Conservation (phyloP, 129 eudicot species). For the Rutidosis leptorrhynchoides region DNA sequence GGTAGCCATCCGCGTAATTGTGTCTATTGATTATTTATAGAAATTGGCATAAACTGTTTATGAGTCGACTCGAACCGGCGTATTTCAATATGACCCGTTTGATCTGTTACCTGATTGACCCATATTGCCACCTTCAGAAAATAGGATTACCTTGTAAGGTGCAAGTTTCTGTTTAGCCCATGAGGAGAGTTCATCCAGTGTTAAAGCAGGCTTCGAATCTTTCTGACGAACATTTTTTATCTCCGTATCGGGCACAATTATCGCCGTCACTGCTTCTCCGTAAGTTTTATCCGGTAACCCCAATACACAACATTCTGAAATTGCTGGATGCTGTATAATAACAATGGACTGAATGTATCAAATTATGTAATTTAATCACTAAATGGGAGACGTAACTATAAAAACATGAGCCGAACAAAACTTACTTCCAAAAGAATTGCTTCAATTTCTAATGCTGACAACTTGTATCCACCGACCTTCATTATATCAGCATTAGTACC, state of each 20-base stretch:
- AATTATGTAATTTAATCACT: not conserved
- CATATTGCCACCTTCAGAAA: too few relatives aligned
- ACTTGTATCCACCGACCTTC: constrained; percentile 98
- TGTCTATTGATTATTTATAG: not conserved
- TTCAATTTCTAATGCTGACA: constrained; percentile 97
- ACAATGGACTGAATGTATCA: not conserved
- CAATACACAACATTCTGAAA: constrained; percentile 90
- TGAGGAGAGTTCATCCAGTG: constrained; percentile 62
- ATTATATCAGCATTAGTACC: constrained; percentile 98
- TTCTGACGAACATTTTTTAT: constrained; percentile 48
- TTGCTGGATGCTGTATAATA: constrained; percentile 72
- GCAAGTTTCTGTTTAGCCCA: constrained; percentile 98
- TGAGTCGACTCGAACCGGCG: not conserved
- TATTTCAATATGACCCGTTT: not conserved
- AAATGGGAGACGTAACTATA: not conserved
- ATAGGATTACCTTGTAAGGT: constrained; percentile 73
- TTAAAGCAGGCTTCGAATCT: constrained; percentile 68
- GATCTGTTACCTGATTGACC: too few relatives aligned
- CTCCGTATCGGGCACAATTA: constrained; percentile 65
- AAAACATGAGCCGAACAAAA: constrained; percentile 14
- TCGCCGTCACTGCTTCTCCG: constrained; percentile 86
- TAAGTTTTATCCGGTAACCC: constrained; percentile 84
- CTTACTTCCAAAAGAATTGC: constrained; percentile 85
- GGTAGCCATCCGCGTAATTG: too few relatives aligned
- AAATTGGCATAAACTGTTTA: not conserved